phyloP scores from a whole-genome alignment of 192 early-diverging fungal genomes.

The Coemansia sp. region DNA sequence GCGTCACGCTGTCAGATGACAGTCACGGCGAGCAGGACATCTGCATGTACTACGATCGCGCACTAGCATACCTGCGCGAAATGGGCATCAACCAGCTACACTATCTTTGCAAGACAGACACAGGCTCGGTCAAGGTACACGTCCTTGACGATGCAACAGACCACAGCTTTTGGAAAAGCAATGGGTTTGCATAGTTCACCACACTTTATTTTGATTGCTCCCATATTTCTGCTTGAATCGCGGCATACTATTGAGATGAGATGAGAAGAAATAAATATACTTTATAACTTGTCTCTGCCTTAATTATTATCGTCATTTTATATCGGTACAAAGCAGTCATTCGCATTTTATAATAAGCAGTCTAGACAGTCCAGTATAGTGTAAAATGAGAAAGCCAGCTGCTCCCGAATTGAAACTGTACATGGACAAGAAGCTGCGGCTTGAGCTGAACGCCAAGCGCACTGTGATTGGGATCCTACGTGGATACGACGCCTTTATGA shows the following conservation, averaged over 20 bases:
- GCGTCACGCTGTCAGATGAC: constrained; percentile 89
- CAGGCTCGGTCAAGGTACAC: constrained; percentile 8
- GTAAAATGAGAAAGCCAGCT: constrained; percentile 57
- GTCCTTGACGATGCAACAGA: constrained; percentile 21
- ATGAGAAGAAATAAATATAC: too few relatives aligned
- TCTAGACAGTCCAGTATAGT: too few relatives aligned
- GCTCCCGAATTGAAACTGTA: constrained; percentile 68
- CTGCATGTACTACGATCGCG: constrained; percentile 77
- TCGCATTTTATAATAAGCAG: too few relatives aligned
- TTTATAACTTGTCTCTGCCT: too few relatives aligned
- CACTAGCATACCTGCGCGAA: constrained; percentile 68
- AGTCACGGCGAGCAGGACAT: constrained; percentile 88
- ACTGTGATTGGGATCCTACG: constrained; percentile 93
- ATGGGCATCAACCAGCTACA: constrained; percentile 60
- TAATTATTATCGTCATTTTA: too few relatives aligned
- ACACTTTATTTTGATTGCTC: too few relatives aligned
- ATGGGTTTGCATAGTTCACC: constrained; percentile 10
- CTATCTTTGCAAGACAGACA: constrained; percentile 22
- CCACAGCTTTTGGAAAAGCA: constrained; percentile 38
- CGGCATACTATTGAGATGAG: too few relatives aligned
- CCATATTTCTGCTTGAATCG: too few relatives aligned
- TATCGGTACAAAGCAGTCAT: too few relatives aligned
- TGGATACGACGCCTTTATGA: constrained; percentile 99
- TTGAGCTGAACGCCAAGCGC: constrained; percentile 90
- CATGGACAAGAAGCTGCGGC: constrained; percentile 92